Evolutionary conservation across 441 rosid species (phyloP).

Genomic region (Pelargonium australe): DNA sequence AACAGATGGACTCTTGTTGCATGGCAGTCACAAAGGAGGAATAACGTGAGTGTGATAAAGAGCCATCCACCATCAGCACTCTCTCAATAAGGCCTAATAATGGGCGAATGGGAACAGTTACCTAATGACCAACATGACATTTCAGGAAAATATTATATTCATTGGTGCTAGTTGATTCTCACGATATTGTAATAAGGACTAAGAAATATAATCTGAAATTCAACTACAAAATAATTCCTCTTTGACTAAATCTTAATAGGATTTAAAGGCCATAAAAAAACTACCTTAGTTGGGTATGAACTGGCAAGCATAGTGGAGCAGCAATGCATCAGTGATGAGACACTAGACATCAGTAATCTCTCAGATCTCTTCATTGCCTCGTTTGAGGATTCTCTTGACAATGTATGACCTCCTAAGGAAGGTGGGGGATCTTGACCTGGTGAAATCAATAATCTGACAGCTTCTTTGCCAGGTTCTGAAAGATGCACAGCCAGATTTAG

Average conservation of each 20-base stretch:
- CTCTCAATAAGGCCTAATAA: conserved; percentile 71
- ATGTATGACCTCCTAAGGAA: conserved; percentile 48
- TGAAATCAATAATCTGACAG: conserved; percentile 54
- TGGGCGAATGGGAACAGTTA: conserved; percentile 49
- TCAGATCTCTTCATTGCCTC: conserved; percentile 42
- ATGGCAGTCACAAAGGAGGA: conserved; percentile 41
- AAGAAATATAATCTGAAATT: conserved; percentile 2
- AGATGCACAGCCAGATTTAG: conserved; percentile 29
- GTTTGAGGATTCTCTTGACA: conserved; percentile 33
- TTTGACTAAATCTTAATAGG: conserved; percentile 10
- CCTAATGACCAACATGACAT: conserved; percentile 37
- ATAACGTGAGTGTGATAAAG: conserved; percentile 40
- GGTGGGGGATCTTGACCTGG: conserved; percentile 64
- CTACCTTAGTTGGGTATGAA: conserved; percentile 66
- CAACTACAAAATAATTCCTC: conserved; percentile 4
- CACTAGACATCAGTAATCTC: conserved; percentile 35
- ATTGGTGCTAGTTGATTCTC: background rate
- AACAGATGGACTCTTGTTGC: conserved; percentile 71
- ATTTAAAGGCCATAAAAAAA: conserved; percentile 4
- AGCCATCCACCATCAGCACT: conserved; percentile 73
- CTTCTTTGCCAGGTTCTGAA: conserved; percentile 26
- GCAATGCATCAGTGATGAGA: conserved; percentile 51
- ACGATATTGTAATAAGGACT: conserved; percentile 8
- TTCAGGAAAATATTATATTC: conserved; percentile 13
- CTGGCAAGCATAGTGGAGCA: conserved; percentile 58